Evolutionary conservation across 2,329 filamentous ascomycete species (phyloP).

Genomic region (Paracoccidioides brasiliensis): DNA sequence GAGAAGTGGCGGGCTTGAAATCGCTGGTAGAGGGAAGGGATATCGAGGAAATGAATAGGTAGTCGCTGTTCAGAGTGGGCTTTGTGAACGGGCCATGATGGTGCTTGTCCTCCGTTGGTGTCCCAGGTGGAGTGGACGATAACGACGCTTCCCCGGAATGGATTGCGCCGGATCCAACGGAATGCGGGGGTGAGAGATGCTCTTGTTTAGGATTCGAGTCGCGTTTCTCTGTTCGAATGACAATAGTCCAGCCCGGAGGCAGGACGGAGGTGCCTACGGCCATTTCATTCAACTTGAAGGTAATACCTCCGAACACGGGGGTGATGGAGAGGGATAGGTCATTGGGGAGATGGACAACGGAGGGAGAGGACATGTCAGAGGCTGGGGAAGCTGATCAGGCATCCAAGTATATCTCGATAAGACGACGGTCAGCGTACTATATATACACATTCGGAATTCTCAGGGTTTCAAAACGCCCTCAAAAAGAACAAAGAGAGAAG

Average conservation of each 20-base stretch:
- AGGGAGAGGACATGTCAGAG: background rate
- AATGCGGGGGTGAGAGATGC: constrained; percentile 2
- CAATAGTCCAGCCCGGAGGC: constrained; percentile 80
- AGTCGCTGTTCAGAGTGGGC: constrained; percentile 67
- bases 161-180: background rate
- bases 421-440: background rate
- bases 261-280: constrained; percentile 53
- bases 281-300: constrained; percentile 73
- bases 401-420: background rate
- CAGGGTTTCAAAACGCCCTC: background rate
- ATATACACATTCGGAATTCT: background rate
- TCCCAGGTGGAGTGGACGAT: background rate
- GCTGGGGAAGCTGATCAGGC: background rate
- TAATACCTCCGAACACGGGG: constrained; percentile 81
- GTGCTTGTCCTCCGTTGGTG: background rate
- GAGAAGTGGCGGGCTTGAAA: constrained; percentile 65
- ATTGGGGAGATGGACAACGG: constrained; percentile 56
- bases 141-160: background rate
- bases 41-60: constrained; percentile 82
- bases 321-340: constrained; percentile 70
- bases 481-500: background rate
- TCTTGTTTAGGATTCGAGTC: background rate
- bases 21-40: constrained; percentile 70
- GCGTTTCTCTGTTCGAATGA: constrained; percentile 47
- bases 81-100: constrained; percentile 48